These are phyloP conservation scores for Draba incana DNA, from an alignment of 345 rosid species.

Conservation along the genomic window DNA sequence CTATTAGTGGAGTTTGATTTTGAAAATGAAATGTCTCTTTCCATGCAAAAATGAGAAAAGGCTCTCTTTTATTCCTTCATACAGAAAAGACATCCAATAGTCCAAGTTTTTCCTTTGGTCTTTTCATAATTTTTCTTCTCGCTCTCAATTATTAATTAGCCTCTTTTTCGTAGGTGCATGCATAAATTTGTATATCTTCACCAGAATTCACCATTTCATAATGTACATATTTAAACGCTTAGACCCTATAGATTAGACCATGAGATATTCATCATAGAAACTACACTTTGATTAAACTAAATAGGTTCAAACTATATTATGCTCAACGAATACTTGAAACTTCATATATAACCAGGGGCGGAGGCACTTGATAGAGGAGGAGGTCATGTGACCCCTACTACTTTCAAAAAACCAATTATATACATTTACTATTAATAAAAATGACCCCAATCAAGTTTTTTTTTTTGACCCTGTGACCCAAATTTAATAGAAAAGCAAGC, in stretches of 20 bases:
- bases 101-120: constrained; percentile 37
- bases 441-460: no score
- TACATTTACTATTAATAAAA: no score
- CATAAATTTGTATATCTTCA: background rate
- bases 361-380: no score
- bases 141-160: constrained; percentile 24
- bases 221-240: background rate
- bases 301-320: background rate
- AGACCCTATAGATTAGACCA: background rate
- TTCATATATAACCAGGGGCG: no score
- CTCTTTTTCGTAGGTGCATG: constrained; percentile 30
- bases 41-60: constrained; percentile 35
- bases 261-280: background rate
- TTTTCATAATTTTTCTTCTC: constrained; percentile 37
- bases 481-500: no score
- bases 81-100: constrained; percentile 33
- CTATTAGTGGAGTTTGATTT: constrained; percentile 29
- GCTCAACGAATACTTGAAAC: background rate
- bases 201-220: background rate
- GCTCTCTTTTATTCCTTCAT: constrained; percentile 35
- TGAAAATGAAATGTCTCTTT: constrained; percentile 33
- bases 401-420: no score
- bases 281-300: background rate
- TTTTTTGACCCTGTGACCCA: no score
- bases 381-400: no score